These are phyloP conservation scores for Ziziphus jujuba DNA, from an alignment of 306 rosid species.

Conservation along the genomic window DNA sequence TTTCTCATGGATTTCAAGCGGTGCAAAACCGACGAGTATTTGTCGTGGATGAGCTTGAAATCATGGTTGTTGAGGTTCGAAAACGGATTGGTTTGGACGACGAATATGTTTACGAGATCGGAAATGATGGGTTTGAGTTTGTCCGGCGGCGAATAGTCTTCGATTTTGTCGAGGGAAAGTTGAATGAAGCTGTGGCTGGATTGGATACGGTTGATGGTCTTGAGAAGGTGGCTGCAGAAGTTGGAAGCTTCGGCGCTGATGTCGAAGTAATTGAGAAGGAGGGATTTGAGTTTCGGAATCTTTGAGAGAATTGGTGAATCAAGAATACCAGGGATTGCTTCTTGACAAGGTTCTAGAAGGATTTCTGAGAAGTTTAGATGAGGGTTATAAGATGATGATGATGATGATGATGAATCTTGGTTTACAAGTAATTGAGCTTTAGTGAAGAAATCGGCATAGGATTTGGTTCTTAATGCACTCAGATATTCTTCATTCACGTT, in stretches of 20 bases:
- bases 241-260: slow-evolving; percentile 57
- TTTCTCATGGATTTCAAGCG: slow-evolving; percentile 42
- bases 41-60: slow-evolving; percentile 39
- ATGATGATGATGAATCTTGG: slow-evolving; percentile 39
- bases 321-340: slow-evolving; percentile 39
- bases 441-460: slow-evolving; percentile 43
- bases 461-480: slow-evolving; percentile 48
- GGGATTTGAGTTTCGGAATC: slow-evolving; percentile 37
- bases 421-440: slow-evolving; percentile 41
- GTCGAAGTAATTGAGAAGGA: slow-evolving; percentile 52
- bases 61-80: slow-evolving; percentile 28
- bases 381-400: slow-evolving; percentile 7
- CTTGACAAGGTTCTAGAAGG: slow-evolving; percentile 56
- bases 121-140: slow-evolving; percentile 20
- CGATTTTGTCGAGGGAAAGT: slow-evolving; percentile 32
- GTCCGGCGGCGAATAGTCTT: slow-evolving; percentile 20
- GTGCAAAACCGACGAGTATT: slow-evolving; percentile 31
- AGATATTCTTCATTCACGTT: slow-evolving; percentile 53
- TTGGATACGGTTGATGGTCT: slow-evolving; percentile 38
- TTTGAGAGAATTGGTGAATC: slow-evolving; percentile 36
- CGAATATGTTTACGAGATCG: slow-evolving; percentile 31
- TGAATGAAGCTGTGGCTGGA: slow-evolving; percentile 34
- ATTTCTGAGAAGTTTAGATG: slow-evolving; percentile 27
- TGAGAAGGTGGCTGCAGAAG: slow-evolving; percentile 50
- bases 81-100: slow-evolving; percentile 36